Evolutionary conservation across 2,329 filamentous ascomycete genomes (phyloP).

Genomic region (Cordyceps cateniannulata): DNA sequence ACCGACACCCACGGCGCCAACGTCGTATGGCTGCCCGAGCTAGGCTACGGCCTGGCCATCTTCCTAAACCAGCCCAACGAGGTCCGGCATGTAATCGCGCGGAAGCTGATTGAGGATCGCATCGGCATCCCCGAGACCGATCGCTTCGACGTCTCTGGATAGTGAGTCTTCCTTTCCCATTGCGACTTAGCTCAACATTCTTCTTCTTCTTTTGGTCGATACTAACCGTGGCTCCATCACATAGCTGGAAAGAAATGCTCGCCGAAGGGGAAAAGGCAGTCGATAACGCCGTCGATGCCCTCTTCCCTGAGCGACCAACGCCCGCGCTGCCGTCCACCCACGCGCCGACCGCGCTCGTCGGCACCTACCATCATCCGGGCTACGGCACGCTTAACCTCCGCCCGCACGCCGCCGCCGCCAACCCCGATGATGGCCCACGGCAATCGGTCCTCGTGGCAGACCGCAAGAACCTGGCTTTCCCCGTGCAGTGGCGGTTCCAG

Average conservation of each 20-base stretch:
- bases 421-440: conserved; percentile 10
- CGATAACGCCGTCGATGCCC: conserved; percentile 25
- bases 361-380: conserved; percentile 38
- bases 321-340: conserved; percentile 31
- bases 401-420: conserved; percentile 13
- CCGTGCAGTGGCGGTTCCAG: conserved; percentile 17
- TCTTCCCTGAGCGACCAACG: conserved; percentile 32
- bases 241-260: conserved; percentile 1
- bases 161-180: no score
- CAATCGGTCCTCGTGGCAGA: conserved; percentile 20
- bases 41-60: conserved; percentile 25
- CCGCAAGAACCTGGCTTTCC: conserved; percentile 20
- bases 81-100: conserved; percentile 23
- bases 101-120: conserved; percentile 26
- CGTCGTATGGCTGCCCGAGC: conserved; percentile 27
- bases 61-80: conserved; percentile 36
- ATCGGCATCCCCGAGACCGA: conserved; percentile 18
- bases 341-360: conserved; percentile 26
- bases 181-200: no score
- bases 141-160: conserved; percentile 16
- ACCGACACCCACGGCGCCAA: conserved; percentile 21
- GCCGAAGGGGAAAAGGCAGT: conserved; percentile 15
- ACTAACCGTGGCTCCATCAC: background rate
- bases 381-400: conserved; percentile 27
- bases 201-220: no score